Conservation (phyloP, 805 yeast species). For the Spathaspora arborariae region DNA sequence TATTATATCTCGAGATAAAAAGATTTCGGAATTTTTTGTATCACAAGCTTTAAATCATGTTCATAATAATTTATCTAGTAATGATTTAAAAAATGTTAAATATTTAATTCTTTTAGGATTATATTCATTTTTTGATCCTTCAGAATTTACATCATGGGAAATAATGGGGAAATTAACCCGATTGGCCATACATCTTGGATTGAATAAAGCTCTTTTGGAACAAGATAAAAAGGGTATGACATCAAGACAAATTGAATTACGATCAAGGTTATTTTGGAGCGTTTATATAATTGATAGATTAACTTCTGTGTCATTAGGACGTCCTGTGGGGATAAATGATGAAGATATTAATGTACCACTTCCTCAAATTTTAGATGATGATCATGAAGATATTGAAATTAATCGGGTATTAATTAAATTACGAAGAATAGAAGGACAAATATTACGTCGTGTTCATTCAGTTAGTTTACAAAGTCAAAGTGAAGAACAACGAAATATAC, state of each 20-base stretch:
- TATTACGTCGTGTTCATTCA: slow-evolving; percentile 44
- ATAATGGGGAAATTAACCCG: slow-evolving; percentile 46
- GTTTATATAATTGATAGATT: slow-evolving; percentile 46
- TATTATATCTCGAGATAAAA: slow-evolving; percentile 19
- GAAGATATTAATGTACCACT: slow-evolving; percentile 44
- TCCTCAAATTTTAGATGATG: slow-evolving; percentile 39
- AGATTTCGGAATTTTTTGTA: slow-evolving; percentile 37
- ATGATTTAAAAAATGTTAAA: slow-evolving; percentile 37
- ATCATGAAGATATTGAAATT: slow-evolving; percentile 36
- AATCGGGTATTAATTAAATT: slow-evolving; percentile 40
- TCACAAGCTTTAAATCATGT: slow-evolving; percentile 39
- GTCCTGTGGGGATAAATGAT: slow-evolving; percentile 47
- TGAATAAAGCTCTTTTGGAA: slow-evolving; percentile 36
- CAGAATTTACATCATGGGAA: slow-evolving; percentile 50
- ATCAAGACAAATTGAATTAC: slow-evolving; percentile 34
- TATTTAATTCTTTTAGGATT: slow-evolving; percentile 44
- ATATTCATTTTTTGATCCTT: slow-evolving; percentile 48
- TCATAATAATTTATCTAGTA: slow-evolving; percentile 31
- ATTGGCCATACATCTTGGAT: slow-evolving; percentile 41
- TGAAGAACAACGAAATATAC: slow-evolving; percentile 12
- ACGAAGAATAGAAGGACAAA: slow-evolving; percentile 44
- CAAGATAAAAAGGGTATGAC: slow-evolving; percentile 5
- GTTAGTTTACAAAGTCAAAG: slow-evolving; percentile 30
- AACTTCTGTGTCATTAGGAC: slow-evolving; percentile 46
- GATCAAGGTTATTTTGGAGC: slow-evolving; percentile 48